Conservation (phyloP, 148 eudicot species). For the Mesembryanthemum crystallinum region DNA sequence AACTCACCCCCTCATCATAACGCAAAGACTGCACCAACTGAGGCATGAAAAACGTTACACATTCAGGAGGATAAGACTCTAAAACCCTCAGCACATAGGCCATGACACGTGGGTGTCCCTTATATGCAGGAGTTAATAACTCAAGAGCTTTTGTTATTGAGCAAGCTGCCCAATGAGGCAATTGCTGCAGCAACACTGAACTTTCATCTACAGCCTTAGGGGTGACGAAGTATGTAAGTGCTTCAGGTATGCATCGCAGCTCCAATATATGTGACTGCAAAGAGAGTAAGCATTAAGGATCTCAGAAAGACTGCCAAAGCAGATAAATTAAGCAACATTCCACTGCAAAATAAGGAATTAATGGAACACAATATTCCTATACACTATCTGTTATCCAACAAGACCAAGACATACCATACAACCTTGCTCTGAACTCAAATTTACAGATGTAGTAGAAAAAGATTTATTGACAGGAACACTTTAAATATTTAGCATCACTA, state of each 20-base stretch:
- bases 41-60: conserved; percentile 99
- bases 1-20: conserved; percentile 86
- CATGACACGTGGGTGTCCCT: conserved; percentile 97
- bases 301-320: neutral
- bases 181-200: conserved; percentile 81
- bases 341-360: neutral
- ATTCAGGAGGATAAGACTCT: conserved; percentile 92
- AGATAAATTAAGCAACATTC: neutral
- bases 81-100: conserved; percentile 90
- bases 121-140: conserved; percentile 81
- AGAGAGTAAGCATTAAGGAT: conserved; percentile 17
- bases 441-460: neutral
- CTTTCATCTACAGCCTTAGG: conserved; percentile 95
- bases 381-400: neutral
- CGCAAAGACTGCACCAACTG: conserved; percentile 93
- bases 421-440: neutral
- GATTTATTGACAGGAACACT: neutral
- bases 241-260: conserved; percentile 86
- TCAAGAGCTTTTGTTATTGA: conserved; percentile 93
- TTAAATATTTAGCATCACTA: neutral
- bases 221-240: conserved; percentile 84
- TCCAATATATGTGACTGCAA: conserved; percentile 89
- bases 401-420: neutral
- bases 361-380: neutral
- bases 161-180: conserved; percentile 99